Conservation (phyloP, 1,284 basidiomycete genomes). For the Clitocybe nebularis region DNA sequence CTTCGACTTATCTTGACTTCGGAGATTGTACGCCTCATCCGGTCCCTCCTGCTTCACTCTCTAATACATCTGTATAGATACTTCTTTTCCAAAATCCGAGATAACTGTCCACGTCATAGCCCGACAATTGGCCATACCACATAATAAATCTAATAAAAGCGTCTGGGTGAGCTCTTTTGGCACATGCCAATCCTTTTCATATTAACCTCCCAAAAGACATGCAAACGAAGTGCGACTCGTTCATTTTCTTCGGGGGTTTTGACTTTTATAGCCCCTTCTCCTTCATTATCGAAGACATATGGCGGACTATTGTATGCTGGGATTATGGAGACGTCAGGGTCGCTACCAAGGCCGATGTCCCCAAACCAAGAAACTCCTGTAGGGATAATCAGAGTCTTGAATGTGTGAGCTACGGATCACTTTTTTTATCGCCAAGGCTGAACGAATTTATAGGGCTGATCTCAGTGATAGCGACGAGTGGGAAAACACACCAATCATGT, state of each 20-base stretch:
- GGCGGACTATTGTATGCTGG: constrained; percentile 36
- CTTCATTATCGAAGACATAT: constrained; percentile 16
- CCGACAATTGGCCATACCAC: constrained; percentile 19
- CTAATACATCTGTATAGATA: constrained; percentile 35
- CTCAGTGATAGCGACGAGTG: constrained; percentile 49
- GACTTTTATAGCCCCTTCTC: constrained; percentile 34
- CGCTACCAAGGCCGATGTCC: constrained; percentile 27
- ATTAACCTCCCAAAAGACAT: constrained; percentile 22
- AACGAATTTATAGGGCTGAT: constrained; percentile 40
- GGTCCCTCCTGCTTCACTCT: no score
- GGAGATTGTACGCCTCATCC: constrained; percentile 49
- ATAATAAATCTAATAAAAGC: constrained; percentile 14
- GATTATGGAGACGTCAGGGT: constrained; percentile 40
- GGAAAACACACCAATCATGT: constrained; percentile 43
- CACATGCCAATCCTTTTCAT: constrained; percentile 8
- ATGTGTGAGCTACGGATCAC: constrained; percentile 42
- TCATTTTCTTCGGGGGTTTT: constrained; percentile 37
- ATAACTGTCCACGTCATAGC: constrained; percentile 37
- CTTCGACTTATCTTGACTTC: constrained; percentile 53
- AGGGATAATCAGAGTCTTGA: constrained; percentile 49
- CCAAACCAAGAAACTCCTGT: constrained; percentile 38
- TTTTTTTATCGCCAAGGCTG: constrained; percentile 1
- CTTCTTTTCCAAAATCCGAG: constrained; percentile 45
- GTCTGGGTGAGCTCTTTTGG: constrained; percentile 18
- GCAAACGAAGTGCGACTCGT: constrained; percentile 34